A percentile compares a stretch with the other conserved stretches of the same genome.
Evolutionary conservation across 163 green algal species (phyloP).

Genomic region (Volvox carteri): DNA sequence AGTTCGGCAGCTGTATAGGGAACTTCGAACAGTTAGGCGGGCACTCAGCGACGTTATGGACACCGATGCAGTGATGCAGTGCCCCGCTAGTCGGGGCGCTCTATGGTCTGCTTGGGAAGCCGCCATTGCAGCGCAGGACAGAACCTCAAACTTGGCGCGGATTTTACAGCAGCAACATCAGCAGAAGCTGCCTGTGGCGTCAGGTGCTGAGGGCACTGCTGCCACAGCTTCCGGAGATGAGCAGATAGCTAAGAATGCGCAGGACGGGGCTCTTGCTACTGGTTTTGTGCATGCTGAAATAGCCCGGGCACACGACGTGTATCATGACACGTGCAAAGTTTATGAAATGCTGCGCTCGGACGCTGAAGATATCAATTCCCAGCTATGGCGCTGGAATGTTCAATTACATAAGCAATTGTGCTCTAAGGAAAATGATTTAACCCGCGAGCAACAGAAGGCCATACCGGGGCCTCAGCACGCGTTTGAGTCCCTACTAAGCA

Average conservation of each 20-base stretch:
- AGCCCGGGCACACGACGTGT: background rate
- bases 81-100: background rate
- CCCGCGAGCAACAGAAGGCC: no score
- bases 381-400: constrained; percentile 35
- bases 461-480: background rate
- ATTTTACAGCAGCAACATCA: constrained; percentile 10
- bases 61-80: background rate
- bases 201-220: background rate
- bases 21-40: background rate
- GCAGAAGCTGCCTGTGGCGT: background rate
- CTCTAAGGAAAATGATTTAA: background rate
- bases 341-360: constrained; percentile 46
- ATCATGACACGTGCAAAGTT: constrained; percentile 26
- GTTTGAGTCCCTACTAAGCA: background rate
- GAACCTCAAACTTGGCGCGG: constrained; percentile 9
- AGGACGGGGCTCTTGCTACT: no score
- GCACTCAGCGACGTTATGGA: constrained; percentile 29
- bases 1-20: constrained; percentile 14
- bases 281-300: background rate
- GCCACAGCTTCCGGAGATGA: background rate
- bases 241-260: background rate
- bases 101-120: constrained; percentile 11
- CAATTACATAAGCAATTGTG: constrained; percentile 9
- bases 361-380: constrained; percentile 25
- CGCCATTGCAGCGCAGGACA: constrained; percentile 8